Base-by-base conservation (phyloP, 2,329 filamentous ascomycete genomes). In the Sclerotinia glacialis region DNA sequence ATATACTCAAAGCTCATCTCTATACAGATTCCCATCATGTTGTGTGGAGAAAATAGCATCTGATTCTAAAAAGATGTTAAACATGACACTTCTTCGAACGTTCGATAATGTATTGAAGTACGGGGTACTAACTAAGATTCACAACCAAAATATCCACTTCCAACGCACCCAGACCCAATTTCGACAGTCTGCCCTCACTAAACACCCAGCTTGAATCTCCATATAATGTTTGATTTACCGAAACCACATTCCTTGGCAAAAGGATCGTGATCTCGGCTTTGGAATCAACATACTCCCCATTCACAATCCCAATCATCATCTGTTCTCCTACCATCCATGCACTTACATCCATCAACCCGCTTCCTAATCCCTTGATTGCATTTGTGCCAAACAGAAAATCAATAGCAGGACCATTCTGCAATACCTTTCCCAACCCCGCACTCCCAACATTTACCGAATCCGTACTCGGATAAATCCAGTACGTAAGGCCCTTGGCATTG, bases 401-500 rank as follows among this genome's bases (percentile, higher is more conserved):
- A 6, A 77, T 74, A 0, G 79, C 75, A 8, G 74, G 69, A 0
- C 71, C 37, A 2, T 50, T 70, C 18, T 78, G 77, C 11, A 83
- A 72, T 0, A 81, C 74, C 23, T 72, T 77, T 14, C 79, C 80
- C 65, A 85, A 69, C 16, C 66, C 54, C 11, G 74, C 75, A 56
- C 76, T 83, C 0, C 58, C 67, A n/a, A 67, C 28, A 59, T 75
- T 71, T 0, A 72, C 60, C 1, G 67, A 66, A 5, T 58, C 21
- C 1, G 69, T 72, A 12, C 79, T 79, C 0, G 82, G 82, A 68
- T 79, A 84, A 21, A 76, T 73, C 83, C 83, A 85, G 61, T 74
- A 73, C 0, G 69, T 79, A 37, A 84, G 76, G 0, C 79, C 82
- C 70, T 81, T 84, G 0, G 80, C 82, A 55, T 79, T 78, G 69